Evolutionary conservation across 129 eudicot genomes (phyloP).

Genomic region (Flaveria linearis): DNA sequence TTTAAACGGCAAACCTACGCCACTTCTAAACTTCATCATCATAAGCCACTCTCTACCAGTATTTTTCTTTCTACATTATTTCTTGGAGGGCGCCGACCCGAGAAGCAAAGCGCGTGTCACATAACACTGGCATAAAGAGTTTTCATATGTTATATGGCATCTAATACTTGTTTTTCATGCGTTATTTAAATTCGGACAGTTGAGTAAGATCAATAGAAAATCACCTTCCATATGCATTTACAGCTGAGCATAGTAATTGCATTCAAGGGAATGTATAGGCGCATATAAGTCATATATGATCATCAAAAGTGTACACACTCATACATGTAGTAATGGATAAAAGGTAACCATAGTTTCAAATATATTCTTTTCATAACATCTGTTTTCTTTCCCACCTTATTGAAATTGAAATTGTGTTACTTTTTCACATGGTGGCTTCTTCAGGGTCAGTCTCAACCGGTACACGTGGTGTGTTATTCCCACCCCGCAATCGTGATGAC

Average conservation of each 20-base stretch:
- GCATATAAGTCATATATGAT: constrained; percentile 19
- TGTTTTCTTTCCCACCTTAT: constrained; percentile 10
- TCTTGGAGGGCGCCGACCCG: too few relatives aligned
- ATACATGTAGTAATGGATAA: constrained; percentile 28
- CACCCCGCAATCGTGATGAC: constrained; percentile 71
- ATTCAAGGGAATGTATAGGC: constrained; percentile 19
- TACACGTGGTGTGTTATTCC: constrained; percentile 50
- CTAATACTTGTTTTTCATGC: too few relatives aligned
- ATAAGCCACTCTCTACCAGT: too few relatives aligned
- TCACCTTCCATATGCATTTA: background rate
- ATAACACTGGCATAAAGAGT: too few relatives aligned
- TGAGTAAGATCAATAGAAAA: too few relatives aligned
- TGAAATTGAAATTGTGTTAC: background rate
- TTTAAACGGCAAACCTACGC: too few relatives aligned
- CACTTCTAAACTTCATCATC: too few relatives aligned
- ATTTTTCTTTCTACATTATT: too few relatives aligned
- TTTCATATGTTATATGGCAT: too few relatives aligned
- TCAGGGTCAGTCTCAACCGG: constrained; percentile 72
- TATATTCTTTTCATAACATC: constrained; percentile 16
- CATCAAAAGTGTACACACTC: constrained; percentile 27
- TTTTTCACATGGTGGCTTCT: constrained; percentile 59
- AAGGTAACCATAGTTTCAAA: constrained; percentile 30
- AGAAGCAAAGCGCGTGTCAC: too few relatives aligned
- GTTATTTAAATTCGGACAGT: too few relatives aligned
- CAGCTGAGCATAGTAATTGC: background rate